phyloP scores from a whole-genome alignment of 176 grass and related monocot genomes.

The Avena atlantica region DNA sequence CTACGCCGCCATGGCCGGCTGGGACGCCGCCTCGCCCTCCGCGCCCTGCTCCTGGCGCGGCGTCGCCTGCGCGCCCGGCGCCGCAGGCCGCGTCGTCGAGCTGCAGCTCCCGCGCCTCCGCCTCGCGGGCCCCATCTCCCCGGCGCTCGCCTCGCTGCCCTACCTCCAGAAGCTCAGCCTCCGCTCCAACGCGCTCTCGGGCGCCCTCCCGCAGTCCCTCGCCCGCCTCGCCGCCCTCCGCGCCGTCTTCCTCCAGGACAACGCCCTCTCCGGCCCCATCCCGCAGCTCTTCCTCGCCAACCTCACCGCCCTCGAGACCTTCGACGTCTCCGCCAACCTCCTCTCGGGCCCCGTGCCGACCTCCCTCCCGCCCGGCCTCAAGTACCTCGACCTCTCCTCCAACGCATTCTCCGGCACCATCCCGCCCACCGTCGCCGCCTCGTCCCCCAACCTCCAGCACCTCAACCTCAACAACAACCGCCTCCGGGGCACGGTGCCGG shows the following conservation, averaged over 20 bases:
- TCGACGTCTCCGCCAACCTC: conserved; percentile 76
- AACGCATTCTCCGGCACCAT: conserved; percentile 78
- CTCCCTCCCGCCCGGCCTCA: conserved; percentile 53
- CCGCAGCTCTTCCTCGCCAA: conserved; percentile 64
- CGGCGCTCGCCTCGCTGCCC: conserved; percentile 54
- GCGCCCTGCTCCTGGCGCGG: conserved; percentile 93
- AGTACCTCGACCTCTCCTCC: conserved; percentile 89
- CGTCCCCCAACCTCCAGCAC: conserved; percentile 66
- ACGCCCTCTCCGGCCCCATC: conserved; percentile 81
- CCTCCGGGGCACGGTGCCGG: conserved; percentile 78
- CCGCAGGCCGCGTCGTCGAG: conserved; percentile 67
- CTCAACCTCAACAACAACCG: conserved; percentile 91
- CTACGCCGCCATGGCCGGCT: conserved; percentile 64
- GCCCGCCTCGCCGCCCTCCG: conserved; percentile 61
- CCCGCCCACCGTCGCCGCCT: conserved; percentile 54
- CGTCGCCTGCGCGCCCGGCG: conserved; percentile 52
- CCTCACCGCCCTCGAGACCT: conserved; percentile 73
- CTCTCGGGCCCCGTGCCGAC: conserved; percentile 71
- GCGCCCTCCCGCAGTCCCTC: conserved; percentile 64
- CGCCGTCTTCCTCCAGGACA: conserved; percentile 84
- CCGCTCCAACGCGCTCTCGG: conserved; percentile 76
- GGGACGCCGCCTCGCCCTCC: conserved; percentile 56
- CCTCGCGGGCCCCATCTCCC: conserved; percentile 74
- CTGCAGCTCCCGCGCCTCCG: conserved; percentile 76
- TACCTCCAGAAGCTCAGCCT: conserved; percentile 87